Evolutionary conservation across 345 rosid species (phyloP).

Genomic region (Litchi chinensis): DNA sequence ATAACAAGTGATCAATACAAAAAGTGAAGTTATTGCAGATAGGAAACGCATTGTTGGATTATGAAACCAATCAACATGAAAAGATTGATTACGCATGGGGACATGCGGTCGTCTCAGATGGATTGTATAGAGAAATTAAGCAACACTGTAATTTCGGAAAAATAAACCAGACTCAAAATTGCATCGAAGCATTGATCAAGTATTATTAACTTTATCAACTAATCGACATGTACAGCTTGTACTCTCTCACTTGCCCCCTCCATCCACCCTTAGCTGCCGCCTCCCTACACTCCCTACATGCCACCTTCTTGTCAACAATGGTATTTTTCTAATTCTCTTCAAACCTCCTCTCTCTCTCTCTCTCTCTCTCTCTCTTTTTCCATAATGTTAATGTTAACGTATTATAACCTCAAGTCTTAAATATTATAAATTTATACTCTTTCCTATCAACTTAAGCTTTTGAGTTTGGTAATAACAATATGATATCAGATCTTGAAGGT

Average conservation of each 20-base stretch:
- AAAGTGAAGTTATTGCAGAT: not conserved
- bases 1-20: too few species aligned
- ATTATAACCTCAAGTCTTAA: too few species aligned
- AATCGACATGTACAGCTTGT: constrained; percentile 13
- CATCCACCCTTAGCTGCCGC: not conserved
- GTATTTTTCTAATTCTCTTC: too few species aligned
- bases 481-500: too few species aligned
- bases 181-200: not conserved
- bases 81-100: constrained; percentile 16
- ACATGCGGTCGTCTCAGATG: constrained; percentile 13
- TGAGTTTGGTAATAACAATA: too few species aligned
- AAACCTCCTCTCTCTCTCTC: too few species aligned
- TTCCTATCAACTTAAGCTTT: too few species aligned
- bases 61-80: constrained; percentile 7
- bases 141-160: constrained; percentile 3
- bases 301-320: too few species aligned
- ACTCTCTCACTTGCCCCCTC: constrained; percentile 7
- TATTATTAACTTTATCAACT: not conserved
- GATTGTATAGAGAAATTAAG: not conserved
- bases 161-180: not conserved
- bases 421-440: too few species aligned
- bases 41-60: constrained; percentile 27
- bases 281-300: not conserved
- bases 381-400: too few species aligned
- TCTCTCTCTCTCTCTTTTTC: too few species aligned